Evolutionary conservation across 805 yeast species (phyloP), one percentile per base, ranked within the genome.

Genomic region (Kodamaea restingae): DNA sequence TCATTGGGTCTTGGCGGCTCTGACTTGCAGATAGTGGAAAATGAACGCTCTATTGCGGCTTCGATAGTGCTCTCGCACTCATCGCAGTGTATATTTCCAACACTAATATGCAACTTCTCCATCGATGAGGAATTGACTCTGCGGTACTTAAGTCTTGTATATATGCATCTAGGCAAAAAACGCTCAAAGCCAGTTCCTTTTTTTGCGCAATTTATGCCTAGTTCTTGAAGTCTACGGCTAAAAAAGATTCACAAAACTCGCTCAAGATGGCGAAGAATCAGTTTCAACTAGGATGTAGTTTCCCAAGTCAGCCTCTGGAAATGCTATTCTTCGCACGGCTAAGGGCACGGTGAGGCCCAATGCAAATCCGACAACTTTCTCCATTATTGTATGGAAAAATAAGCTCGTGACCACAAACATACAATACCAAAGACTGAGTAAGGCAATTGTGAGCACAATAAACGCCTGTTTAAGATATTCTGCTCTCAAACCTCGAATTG

Each of bases 61-160:
- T 48, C 46, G 15, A 79, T 61, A 9, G 67, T 54, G 3, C 46
- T 45, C 43, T 69, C 73, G 49, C 85, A 80, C 27, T 71, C 73
- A 2, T 59, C 61, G 50, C 85, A 80, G 51, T 79, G 84, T 27
- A 79, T 63, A 45, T 80, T 79, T 3, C 60, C 63, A 27, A 78
- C 46, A 15, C 40, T 41, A 15, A 55, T 25, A 15, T 38, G 43
- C 32, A 57, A 44, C 35, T 46, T 52, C 30, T 58, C 55, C 60
- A 60, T 58, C 5, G 4, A 14, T 27, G 5, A 4, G 31, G 17
- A 14, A 8, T 10, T 14, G 10, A 27, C n/a, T n/a, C n/a, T n/a
- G n/a, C n/a, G n/a, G n/a, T n/a, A n/a, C n/a, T n/a, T n/a, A n/a
- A n/a, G n/a, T n/a, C 15, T 9, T 10, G 20, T 36, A 8, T 30